phyloP scores from a whole-genome alignment of 2,329 filamentous ascomycete species.

The Xylariaceae sp. region DNA sequence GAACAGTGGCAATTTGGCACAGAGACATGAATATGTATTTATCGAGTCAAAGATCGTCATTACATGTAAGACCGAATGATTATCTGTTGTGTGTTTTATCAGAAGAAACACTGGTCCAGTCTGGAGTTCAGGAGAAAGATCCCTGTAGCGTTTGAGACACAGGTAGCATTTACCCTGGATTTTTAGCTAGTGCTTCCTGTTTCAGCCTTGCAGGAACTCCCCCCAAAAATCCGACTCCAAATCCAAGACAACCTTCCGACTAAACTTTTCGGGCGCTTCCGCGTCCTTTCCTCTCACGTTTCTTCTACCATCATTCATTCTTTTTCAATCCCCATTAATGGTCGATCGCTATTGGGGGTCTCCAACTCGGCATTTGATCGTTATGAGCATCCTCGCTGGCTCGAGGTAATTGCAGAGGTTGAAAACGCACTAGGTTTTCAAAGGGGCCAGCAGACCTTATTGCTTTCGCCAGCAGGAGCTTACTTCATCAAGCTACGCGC shows the following conservation, averaged over 20 bases:
- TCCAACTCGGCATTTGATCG: slow-evolving; percentile 5
- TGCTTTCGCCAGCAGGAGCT: slow-evolving; percentile 11
- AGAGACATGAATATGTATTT: no score
- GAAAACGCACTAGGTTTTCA: slow-evolving; percentile 7
- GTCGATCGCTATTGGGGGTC: background rate
- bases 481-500: no score
- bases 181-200: slow-evolving; percentile 7
- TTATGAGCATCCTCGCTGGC: slow-evolving; percentile 21
- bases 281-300: slow-evolving; percentile 12
- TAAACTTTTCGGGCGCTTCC: slow-evolving; percentile 4
- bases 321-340: background rate
- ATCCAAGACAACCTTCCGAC: background rate
- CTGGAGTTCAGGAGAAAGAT: background rate
- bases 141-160: slow-evolving; percentile 4
- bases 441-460: slow-evolving; percentile 5
- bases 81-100: no score
- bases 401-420: slow-evolving; percentile 19
- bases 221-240: slow-evolving; percentile 4
- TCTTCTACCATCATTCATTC: background rate
- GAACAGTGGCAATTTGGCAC: no score
- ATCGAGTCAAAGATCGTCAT: no score
- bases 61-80: no score
- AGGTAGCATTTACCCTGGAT: background rate
- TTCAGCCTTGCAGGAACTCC: slow-evolving; percentile 17
- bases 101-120: no score